Conservation (phyloP, 192 early-diverging fungal genomes). For the Powellomyces hirtus region DNA sequence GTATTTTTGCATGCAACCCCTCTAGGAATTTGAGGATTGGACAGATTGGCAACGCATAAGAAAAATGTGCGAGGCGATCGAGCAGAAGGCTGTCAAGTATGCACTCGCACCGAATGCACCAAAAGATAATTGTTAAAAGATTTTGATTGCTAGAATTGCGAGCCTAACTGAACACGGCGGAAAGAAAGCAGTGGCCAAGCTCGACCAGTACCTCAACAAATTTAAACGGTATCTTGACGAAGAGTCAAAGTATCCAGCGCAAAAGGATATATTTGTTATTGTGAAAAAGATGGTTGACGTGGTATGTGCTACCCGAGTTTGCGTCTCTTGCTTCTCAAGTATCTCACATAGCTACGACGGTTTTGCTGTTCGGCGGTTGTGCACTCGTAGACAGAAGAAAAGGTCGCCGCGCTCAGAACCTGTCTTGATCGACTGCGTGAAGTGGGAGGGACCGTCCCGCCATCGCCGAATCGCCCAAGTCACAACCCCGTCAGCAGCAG, state of each 20-base stretch:
- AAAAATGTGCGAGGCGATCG: conserved; percentile 31
- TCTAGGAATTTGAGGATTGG: conserved; percentile 32
- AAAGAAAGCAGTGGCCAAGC: conserved; percentile 29
- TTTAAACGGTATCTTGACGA: conserved; percentile 21
- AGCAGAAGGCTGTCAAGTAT: conserved; percentile 24
- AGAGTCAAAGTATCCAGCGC: conserved; percentile 7
- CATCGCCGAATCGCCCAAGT: conserved; percentile 1
- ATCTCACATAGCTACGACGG: too few relatives aligned
- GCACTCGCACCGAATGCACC: neutral
- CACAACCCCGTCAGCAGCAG: too few relatives aligned
- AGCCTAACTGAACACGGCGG: conserved; percentile 28
- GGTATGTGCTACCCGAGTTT: conserved; percentile 8
- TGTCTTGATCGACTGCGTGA: conserved; percentile 19
- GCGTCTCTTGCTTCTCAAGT: too few relatives aligned
- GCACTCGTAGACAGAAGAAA: conserved; percentile 29
- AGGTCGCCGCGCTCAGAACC: conserved; percentile 2
- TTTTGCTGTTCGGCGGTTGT: neutral
- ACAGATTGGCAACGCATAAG: conserved; percentile 31
- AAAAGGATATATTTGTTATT: conserved; percentile 26
- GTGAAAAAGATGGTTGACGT: conserved; percentile 25
- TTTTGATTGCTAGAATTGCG: conserved; percentile 1
- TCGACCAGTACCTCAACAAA: conserved; percentile 26
- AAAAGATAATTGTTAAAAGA: neutral
- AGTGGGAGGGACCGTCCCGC: neutral
- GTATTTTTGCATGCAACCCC: too few relatives aligned